These are phyloP conservation scores for Sclerotinia subarctica DNA, from an alignment of 2,329 filamentous ascomycete species.

Conservation along the genomic window DNA sequence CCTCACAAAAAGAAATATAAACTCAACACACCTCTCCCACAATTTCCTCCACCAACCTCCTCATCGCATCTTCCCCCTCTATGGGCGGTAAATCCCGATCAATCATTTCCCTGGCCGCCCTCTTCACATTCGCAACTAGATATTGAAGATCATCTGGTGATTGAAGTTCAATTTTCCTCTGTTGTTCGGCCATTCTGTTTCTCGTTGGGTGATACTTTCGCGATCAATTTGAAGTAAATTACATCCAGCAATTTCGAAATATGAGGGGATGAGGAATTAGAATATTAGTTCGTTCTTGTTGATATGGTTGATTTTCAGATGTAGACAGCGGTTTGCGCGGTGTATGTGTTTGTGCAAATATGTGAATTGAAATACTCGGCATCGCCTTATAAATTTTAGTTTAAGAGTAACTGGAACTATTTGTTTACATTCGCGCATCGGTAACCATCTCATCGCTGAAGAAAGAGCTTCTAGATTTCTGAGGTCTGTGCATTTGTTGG, in stretches of 20 bases:
- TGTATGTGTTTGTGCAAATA: background rate
- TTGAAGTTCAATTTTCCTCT: conserved; percentile 79
- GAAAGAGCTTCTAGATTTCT: background rate
- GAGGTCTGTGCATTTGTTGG: background rate
- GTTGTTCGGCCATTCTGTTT: conserved; percentile 40
- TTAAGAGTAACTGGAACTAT: background rate
- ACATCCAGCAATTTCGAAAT: too few relatives aligned
- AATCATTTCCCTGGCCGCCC: conserved; percentile 64
- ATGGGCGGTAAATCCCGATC: conserved; percentile 65
- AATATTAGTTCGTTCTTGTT: background rate
- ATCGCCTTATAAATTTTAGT: background rate
- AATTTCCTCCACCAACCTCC: conserved; percentile 56
- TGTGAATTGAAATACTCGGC: background rate
- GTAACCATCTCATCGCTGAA: background rate
- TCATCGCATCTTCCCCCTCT: conserved; percentile 56
- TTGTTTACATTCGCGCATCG: background rate
- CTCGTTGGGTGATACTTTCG: background rate
- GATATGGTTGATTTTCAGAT: background rate
- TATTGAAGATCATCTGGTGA: conserved; percentile 69
- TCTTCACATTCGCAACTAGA: conserved; percentile 66
- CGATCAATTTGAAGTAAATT: too few relatives aligned
- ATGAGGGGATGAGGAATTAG: background rate
- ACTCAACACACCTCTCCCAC: conserved; percentile 52
- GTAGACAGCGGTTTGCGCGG: too few relatives aligned
- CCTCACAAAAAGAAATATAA: background rate